Evolutionary conservation across 2,329 filamentous ascomycete species (phyloP), one percentile per base, ranked within the genome.

Genomic region (Falciphora oryzae): DNA sequence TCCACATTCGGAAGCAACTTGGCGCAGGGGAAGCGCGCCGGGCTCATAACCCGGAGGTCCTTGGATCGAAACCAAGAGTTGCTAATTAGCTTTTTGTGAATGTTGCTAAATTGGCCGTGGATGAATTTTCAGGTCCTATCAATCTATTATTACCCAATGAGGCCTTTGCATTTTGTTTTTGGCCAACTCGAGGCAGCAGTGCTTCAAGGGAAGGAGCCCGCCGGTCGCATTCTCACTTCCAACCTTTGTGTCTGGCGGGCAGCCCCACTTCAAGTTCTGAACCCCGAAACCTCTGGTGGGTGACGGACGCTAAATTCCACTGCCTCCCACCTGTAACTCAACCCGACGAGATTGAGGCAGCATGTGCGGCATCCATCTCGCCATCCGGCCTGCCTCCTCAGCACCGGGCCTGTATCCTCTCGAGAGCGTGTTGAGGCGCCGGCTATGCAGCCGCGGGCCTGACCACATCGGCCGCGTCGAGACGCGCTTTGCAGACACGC

Each of bases 301-400:
- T 4, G 44, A n/a, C 16, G 8, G 38, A 14, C 44, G 10, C 18
- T 10, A 8, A n/a, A n/a, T 53, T 53, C n/a, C 44, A 53, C 3
- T 50, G 16, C 16, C 38, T 18, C 4, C 16, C 18, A 22, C 18
- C n/a, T 18, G 22, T 18, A 22, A 53, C 44, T 25, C 22, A 4
- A 11, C 44, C 44, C 44, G 8, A 53, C 38, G 18, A 18, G 38
- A 5, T 18, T 44, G 18, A 53, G 27, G n/a, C 38, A 72, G 62
- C 28, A 88, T 89, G 86, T 89, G 86, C 73, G 86, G 86, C 67
- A 88, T 88, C 63, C 80, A 87, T 72, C 81, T 78, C 50, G 74
- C 76, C 57, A 77, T 88, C 63, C 81, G 80, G 27, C 71, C 72
- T 35, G 65, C 70, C 61, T 70, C 72, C 57, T 67, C 70, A 25